Percentiles rank a stretch among this genome's conserved stretches.
These are phyloP conservation scores for Mycosphaerella arachidis DNA, from an alignment of 2,329 filamentous ascomycete genomes.

Conservation along the genomic window DNA sequence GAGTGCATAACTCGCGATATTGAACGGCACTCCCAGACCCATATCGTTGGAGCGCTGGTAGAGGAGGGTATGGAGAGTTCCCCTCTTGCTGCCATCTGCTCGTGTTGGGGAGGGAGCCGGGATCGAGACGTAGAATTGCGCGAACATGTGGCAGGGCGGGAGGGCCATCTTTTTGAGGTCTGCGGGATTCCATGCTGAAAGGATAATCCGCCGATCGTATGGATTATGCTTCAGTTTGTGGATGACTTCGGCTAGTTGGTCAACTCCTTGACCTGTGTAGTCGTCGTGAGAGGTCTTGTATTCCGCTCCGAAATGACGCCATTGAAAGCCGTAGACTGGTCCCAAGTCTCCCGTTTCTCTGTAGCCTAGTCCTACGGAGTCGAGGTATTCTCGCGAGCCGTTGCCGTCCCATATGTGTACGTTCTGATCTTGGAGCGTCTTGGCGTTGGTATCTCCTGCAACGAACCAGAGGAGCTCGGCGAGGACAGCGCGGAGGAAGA, in stretches of 20 bases:
- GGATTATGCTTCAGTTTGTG: slow-evolving; percentile 77
- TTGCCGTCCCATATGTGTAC: slow-evolving; percentile 99
- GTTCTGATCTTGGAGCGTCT: slow-evolving; percentile 69
- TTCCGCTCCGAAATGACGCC: slow-evolving; percentile 93
- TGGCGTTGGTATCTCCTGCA: slow-evolving; percentile 73
- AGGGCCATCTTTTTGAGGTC: slow-evolving; percentile 85
- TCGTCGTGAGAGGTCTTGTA: slow-evolving; percentile 76
- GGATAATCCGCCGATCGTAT: slow-evolving; percentile 83
- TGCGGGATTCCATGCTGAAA: slow-evolving; percentile 89
- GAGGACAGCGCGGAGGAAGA: slow-evolving; percentile 85
- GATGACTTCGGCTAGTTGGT: slow-evolving; percentile 88
- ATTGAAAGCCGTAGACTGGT: slow-evolving; percentile 97
- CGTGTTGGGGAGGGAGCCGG: slow-evolving; percentile 40
- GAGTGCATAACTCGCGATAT: slow-evolving; percentile 91
- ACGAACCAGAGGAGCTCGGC: slow-evolving; percentile 97
- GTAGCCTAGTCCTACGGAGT: slow-evolving; percentile 74
- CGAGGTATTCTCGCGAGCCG: slow-evolving; percentile 83
- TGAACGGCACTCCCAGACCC: slow-evolving; percentile 95
- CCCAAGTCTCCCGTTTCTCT: slow-evolving; percentile 86
- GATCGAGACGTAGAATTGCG: slow-evolving; percentile 88
- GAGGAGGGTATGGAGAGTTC: slow-evolving; percentile 77
- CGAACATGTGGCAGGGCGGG: slow-evolving; percentile 96
- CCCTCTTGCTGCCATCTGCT: slow-evolving; percentile 45
- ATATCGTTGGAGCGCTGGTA: slow-evolving; percentile 97
- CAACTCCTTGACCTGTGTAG: slow-evolving; percentile 83